Evolutionary conservation across 1,284 basidiomycete species (phyloP), one percentile per base, ranked within the genome.

Genomic region (Kwoniella shivajii): DNA sequence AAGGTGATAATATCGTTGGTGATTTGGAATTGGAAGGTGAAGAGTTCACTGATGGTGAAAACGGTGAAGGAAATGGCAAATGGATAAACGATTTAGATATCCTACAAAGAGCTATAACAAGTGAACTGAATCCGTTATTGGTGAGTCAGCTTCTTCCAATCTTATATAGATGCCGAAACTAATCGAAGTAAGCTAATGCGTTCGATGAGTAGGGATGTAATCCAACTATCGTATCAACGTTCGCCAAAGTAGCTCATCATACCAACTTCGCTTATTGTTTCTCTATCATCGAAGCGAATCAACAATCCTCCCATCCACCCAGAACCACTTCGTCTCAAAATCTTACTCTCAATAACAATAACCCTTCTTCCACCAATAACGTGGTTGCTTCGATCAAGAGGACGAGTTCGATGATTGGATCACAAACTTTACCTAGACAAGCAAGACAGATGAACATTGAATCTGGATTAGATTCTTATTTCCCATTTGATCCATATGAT

Each of bases 401-500:
- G 18, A 11, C n/a, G 18, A 2, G 5, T 34, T 14, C 45, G 22
- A 42, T 43, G 22, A 52, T 59, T 33, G 51, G 65, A n/a, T 60
- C 63, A 13, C 50, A 68, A 26, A 58, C 60, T 20, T 57, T 69
- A 3, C 71, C 76, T n/a, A 62, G 70, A 10, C 56, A 65, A 31
- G 73, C 73, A 4, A 63, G 76, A 29, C 74, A 78, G 56, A 51
- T 62, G 24, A 74, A 77, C 46, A 77, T 84, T 59, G 85, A 87
- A 56, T 81, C 85, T 6, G 90, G 93, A 57, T 82, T 98, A 46
- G 92, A 94, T 72, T 87, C 87, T 13, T 99, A 98, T 81, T 99
- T 99, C 81, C 96, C 96, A 0, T 99, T 99, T 73, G 96, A 99
- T 74, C 96, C 96, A 1, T 99, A 92, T 80, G 90, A 88, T 64